A percentile compares a stretch with the other conserved stretches of the same genome.
These are phyloP conservation scores for Rhynchospora breviuscula DNA, from an alignment of 176 grass and related monocot species.

Conservation along the genomic window DNA sequence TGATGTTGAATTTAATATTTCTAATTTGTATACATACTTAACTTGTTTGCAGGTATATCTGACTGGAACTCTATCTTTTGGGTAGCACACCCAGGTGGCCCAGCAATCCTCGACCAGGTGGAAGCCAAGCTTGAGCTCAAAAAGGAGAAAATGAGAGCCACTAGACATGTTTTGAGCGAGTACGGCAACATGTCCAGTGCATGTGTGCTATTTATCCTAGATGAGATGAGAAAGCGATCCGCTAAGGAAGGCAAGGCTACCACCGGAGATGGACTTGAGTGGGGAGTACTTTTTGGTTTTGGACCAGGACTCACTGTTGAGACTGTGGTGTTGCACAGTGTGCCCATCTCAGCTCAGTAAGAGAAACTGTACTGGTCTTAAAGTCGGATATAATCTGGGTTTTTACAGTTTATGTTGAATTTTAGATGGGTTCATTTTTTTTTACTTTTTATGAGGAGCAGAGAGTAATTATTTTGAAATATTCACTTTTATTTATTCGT, in stretches of 20 bases:
- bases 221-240: constrained; percentile 15
- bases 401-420: no score
- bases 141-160: constrained; percentile 15
- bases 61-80: constrained; percentile 28
- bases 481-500: no score
- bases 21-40: background rate
- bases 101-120: constrained; percentile 6
- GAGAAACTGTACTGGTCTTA: no score
- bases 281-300: constrained; percentile 19
- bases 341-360: background rate
- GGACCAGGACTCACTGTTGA: constrained; percentile 19
- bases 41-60: background rate
- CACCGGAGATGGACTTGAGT: constrained; percentile 13
- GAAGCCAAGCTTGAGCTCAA: background rate
- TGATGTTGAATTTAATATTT: background rate
- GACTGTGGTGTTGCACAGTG: constrained; percentile 14
- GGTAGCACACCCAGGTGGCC: constrained; percentile 18
- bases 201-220: constrained; percentile 15
- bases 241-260: constrained; percentile 20
- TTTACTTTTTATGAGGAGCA: no score
- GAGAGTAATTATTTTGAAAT: no score
- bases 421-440: no score
- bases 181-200: constrained; percentile 27
- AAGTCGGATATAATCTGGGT: no score
- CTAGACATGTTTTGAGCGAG: constrained; percentile 17